These are phyloP conservation scores for Seminavis robusta DNA, from an alignment of 108 stramenopile species.

Conservation along the genomic window DNA sequence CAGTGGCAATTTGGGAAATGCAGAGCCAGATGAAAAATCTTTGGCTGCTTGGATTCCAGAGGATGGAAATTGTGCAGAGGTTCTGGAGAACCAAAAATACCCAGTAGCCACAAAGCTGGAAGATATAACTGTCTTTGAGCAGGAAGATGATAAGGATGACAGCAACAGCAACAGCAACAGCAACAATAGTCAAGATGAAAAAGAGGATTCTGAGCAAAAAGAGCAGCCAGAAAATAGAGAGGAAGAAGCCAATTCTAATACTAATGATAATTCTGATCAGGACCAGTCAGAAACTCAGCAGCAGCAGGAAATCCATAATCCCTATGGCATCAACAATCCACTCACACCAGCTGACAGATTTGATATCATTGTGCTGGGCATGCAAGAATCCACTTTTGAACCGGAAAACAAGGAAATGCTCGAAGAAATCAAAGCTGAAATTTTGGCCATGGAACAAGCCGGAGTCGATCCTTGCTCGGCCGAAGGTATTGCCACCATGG, in stretches of 20 bases:
- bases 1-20: slow-evolving; percentile 42
- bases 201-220: no score
- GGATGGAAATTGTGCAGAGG: slow-evolving; percentile 25
- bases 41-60: slow-evolving; percentile 46
- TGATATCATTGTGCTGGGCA: slow-evolving; percentile 58
- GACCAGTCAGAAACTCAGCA: no score
- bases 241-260: no score
- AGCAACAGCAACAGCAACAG: no score
- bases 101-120: slow-evolving; percentile 11
- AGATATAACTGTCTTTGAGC: no score
- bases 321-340: no score
- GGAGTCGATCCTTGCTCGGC: background rate
- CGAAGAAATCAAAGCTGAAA: slow-evolving; percentile 3
- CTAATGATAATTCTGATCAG: no score
- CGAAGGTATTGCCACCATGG: no score
- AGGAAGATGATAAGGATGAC: no score
- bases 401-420: background rate
- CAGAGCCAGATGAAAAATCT: slow-evolving; percentile 35
- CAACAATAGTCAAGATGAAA: no score
- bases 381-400: slow-evolving; percentile 60
- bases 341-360: slow-evolving; percentile 37
- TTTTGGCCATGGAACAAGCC: slow-evolving; percentile 10
- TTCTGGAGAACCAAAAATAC: slow-evolving; percentile 17
- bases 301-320: no score
- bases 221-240: no score